Base-by-base conservation (phyloP, 1,284 basidiomycete species). In the Porphyrellus sp. region DNA sequence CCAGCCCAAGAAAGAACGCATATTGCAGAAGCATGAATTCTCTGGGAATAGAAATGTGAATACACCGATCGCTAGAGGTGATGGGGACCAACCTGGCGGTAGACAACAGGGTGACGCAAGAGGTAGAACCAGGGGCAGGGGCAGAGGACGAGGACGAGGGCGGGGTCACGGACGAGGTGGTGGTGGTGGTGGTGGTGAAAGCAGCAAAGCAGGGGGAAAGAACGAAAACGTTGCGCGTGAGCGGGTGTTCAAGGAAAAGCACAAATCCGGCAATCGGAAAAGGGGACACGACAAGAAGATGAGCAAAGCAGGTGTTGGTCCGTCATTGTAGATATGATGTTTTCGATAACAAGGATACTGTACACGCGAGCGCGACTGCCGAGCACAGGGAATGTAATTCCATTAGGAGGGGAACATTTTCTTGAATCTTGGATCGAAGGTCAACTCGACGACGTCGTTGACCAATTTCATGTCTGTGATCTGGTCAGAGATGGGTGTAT, bases 221-320 rank as follows among this genome's bases (percentile, higher is more conserved):
- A 61, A 52, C 4, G 45, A 54, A 31, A 48, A 53, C 7, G 33
- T 53, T 43, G 72, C 77, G 9, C 72, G 74, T 27, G 83, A 82
- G 45, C 74, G 82, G 46, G 82, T 82, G 2, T 81, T 76, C 76
- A 89, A 89, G 61, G 83, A 87, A 58, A 84, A 79, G 65, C 80
- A 85, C 63, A 89, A 88, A 67, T 88, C 88, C 59, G 80, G 81
- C 59, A 75, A 81, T 58, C 74, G 87, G 21, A 87, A 84, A 65
- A 70, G 83, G 44, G 88, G 85, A 1, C 84, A 86, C 59, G 88
- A 89, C 62, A 88, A 84, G 69, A 91, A 91, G 71, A 81, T 89
- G 83, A 77, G 79, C 1, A 76, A 74, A 54, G 77, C 68, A 44
- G 83, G 79, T 20, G 55, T 23, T 33, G 50, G 76, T 63, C 61